phyloP scores from a whole-genome alignment of 768 basidiomycete species.

The Lentinula sp. region DNA sequence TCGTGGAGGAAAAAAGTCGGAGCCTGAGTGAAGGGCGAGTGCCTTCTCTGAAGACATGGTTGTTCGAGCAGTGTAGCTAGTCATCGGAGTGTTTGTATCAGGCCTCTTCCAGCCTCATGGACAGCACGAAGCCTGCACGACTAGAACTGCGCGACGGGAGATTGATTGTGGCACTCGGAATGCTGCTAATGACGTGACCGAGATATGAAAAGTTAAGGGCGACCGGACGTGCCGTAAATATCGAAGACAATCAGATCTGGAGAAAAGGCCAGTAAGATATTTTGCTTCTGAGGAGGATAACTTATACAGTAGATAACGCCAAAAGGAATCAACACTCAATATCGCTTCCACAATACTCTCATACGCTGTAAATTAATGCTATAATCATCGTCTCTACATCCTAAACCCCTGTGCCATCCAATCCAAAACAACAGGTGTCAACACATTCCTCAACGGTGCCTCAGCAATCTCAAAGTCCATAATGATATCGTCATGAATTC shows the following conservation, averaged over 20 bases:
- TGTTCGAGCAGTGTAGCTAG: neutral
- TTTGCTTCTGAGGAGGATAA: too few species aligned
- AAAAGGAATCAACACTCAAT: too few species aligned
- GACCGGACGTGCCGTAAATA: too few species aligned
- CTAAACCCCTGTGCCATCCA: constrained; percentile 1
- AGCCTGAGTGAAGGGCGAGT: neutral
- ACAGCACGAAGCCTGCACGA: neutral
- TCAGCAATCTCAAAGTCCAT: constrained; percentile 15
- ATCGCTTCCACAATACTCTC: too few species aligned
- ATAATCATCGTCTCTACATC: neutral
- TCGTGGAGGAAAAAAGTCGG: neutral
- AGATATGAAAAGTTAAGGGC: too few species aligned
- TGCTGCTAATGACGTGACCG: too few species aligned
- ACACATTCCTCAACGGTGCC: neutral
- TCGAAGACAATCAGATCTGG: too few species aligned
- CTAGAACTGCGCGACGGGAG: too few species aligned
- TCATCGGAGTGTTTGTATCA: neutral
- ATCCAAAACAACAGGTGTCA: neutral
- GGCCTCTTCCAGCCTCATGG: neutral
- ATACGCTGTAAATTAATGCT: too few species aligned
- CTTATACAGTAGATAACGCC: too few species aligned
- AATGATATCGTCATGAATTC: constrained; percentile 30
- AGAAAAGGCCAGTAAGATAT: too few species aligned
- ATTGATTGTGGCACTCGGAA: too few species aligned
- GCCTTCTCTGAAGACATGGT: constrained; percentile 2